phyloP scores from a whole-genome alignment of 306 rosid species.

The Dalbergia cultrata region DNA sequence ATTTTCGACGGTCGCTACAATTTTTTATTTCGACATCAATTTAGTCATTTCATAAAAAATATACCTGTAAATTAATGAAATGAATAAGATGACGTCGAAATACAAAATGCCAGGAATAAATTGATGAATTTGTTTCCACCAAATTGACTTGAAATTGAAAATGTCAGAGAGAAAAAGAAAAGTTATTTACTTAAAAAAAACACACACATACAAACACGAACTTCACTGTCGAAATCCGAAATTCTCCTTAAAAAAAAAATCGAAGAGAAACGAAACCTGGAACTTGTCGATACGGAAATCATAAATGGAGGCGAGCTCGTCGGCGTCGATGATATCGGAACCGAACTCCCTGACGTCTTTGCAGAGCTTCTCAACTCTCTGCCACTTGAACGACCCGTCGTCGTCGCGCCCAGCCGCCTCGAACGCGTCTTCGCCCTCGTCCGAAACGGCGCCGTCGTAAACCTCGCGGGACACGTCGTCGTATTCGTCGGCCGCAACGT shows the following conservation, averaged over 20 bases:
- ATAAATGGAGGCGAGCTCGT: slow-evolving; percentile 82
- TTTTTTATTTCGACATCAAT: too few relatives aligned
- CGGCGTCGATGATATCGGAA: slow-evolving; percentile 73
- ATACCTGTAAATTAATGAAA: too few relatives aligned
- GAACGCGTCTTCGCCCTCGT: slow-evolving; percentile 52
- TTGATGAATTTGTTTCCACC: too few relatives aligned
- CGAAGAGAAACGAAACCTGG: slow-evolving; percentile 61
- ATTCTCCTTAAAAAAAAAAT: background rate
- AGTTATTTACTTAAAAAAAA: too few relatives aligned
- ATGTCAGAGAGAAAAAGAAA: too few relatives aligned
- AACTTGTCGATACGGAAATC: slow-evolving; percentile 92
- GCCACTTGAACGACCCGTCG: slow-evolving; percentile 78
- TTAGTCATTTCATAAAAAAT: too few relatives aligned
- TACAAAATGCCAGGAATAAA: too few relatives aligned
- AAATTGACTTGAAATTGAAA: too few relatives aligned
- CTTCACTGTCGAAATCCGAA: background rate
- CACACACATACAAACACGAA: background rate
- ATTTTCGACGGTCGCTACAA: too few relatives aligned
- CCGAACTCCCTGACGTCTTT: slow-evolving; percentile 82
- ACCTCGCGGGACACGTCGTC: slow-evolving; percentile 59
- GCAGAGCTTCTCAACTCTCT: slow-evolving; percentile 84
- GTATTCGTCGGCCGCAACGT: slow-evolving; percentile 80
- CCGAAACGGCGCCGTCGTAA: slow-evolving; percentile 56
- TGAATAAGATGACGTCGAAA: too few relatives aligned
- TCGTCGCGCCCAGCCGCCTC: background rate